These are phyloP conservation scores for Dipsacomyces acuminosporus DNA, from an alignment of 371 early-diverging fungal species.

Conservation along the genomic window DNA sequence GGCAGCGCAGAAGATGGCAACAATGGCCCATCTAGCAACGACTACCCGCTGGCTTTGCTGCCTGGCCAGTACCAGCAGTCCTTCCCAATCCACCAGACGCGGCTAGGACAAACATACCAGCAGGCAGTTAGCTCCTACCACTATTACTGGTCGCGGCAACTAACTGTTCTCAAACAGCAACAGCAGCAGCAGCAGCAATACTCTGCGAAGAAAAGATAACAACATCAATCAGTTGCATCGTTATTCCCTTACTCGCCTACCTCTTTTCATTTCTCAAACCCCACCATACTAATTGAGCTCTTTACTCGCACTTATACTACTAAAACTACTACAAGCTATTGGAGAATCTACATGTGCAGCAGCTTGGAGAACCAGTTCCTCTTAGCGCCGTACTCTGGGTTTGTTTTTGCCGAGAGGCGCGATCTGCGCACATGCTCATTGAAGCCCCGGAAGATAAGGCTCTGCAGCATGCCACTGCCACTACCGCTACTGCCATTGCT, in stretches of 20 bases:
- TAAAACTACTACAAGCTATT: too few relatives aligned
- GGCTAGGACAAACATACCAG: slow-evolving; percentile 26
- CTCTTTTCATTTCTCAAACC: too few relatives aligned
- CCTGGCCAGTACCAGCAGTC: slow-evolving; percentile 39
- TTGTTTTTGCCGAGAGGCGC: slow-evolving; percentile 15
- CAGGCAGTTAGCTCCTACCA: slow-evolving; percentile 28
- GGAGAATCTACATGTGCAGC: slow-evolving; percentile 9
- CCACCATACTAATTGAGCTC: too few relatives aligned
- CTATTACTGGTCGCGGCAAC: slow-evolving; percentile 24
- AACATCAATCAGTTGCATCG: too few relatives aligned
- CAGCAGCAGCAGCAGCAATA: slow-evolving; percentile 12
- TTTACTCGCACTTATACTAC: too few relatives aligned
- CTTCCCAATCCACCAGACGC: slow-evolving; percentile 34
- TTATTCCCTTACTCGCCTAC: too few relatives aligned
- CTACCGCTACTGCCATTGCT: slow-evolving; percentile 1
- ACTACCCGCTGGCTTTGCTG: slow-evolving; percentile 36
- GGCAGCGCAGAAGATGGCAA: too few relatives aligned
- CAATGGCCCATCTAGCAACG: background rate
- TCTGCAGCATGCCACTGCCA: background rate
- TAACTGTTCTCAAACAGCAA: slow-evolving; percentile 6
- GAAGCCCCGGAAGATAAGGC: background rate
- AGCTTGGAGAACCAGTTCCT: slow-evolving; percentile 16
- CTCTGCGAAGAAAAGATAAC: too few relatives aligned
- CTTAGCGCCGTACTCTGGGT: slow-evolving; percentile 10
- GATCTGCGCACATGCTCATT: slow-evolving; percentile 8